A percentile compares a stretch with the other conserved stretches of the same genome.
Conservation (phyloP, 2,329 filamentous ascomycete species). For the Pyricularia sp. region DNA sequence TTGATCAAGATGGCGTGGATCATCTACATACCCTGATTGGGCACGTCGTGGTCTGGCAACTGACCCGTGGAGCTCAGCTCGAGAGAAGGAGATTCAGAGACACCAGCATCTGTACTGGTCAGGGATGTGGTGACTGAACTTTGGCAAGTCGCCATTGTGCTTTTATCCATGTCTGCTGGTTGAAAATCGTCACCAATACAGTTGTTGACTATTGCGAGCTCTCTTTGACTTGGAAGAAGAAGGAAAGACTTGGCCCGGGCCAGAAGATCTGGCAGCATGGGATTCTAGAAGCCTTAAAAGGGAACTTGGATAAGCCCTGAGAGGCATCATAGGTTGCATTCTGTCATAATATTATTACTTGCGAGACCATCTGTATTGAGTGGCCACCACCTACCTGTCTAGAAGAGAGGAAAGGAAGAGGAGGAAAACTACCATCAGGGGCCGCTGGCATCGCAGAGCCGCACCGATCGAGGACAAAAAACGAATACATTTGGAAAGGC, state of each 20-base stretch:
- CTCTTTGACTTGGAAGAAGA: background rate
- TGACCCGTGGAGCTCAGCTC: background rate
- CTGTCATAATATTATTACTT: too few relatives aligned
- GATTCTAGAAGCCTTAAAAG: too few relatives aligned
- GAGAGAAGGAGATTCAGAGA: background rate
- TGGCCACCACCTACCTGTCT: too few relatives aligned
- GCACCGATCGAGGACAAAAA: background rate
- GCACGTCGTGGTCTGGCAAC: background rate
- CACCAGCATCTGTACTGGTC: background rate
- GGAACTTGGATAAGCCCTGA: too few relatives aligned
- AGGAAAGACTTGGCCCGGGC: background rate
- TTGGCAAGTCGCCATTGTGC: background rate
- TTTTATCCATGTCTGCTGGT: background rate
- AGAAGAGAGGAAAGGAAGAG: background rate
- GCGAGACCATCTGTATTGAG: too few relatives aligned
- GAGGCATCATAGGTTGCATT: too few relatives aligned
- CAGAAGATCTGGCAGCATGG: too few relatives aligned
- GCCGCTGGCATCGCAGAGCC: background rate
- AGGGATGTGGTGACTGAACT: background rate
- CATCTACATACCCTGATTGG: background rate
- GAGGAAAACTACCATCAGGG: background rate
- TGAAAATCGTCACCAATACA: background rate
- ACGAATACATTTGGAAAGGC: background rate
- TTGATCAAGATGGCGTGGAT: background rate
- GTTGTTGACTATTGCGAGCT: background rate